phyloP scores from a whole-genome alignment of 1,284 basidiomycete genomes.

The Irpex sp. region DNA sequence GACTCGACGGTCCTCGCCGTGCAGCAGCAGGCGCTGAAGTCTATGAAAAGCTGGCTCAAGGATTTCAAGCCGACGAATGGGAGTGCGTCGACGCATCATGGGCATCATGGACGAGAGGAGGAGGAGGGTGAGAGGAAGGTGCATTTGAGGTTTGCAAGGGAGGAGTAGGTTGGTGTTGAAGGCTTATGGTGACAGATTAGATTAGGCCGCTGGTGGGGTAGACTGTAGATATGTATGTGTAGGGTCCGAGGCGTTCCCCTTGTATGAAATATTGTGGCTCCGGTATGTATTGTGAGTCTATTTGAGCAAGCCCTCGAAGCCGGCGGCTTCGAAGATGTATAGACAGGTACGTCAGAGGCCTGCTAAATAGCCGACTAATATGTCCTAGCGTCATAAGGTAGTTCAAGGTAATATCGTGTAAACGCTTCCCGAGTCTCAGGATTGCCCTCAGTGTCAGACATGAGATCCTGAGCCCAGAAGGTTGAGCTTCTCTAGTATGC shows the following conservation, averaged over 20 bases:
- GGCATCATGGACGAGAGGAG: not conserved
- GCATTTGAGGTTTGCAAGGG: not conserved
- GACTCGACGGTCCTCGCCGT: constrained; percentile 51
- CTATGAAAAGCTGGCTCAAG: constrained; percentile 47
- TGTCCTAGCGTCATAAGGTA: not conserved
- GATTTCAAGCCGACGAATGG: constrained; percentile 24
- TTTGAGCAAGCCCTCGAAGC: not conserved
- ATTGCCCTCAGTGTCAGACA: too few species aligned
- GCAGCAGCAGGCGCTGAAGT: constrained; percentile 39
- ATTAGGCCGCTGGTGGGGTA: not conserved
- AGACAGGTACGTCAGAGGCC: not conserved
- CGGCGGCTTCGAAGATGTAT: not conserved
- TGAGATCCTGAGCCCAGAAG: too few species aligned
- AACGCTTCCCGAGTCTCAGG: too few species aligned
- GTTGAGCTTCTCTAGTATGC: too few species aligned
- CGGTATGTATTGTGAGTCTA: not conserved
- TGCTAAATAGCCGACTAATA: not conserved
- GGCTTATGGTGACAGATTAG: too few species aligned
- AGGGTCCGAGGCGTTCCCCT: not conserved
- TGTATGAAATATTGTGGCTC: not conserved
- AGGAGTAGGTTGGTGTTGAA: not conserved
- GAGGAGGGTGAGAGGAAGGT: not conserved
- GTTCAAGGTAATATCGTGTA: not conserved
- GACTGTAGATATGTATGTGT: not conserved
- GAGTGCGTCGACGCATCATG: not conserved